Evolutionary conservation across 306 rosid genomes (phyloP).

Genomic region (Dryas alaskensis): DNA sequence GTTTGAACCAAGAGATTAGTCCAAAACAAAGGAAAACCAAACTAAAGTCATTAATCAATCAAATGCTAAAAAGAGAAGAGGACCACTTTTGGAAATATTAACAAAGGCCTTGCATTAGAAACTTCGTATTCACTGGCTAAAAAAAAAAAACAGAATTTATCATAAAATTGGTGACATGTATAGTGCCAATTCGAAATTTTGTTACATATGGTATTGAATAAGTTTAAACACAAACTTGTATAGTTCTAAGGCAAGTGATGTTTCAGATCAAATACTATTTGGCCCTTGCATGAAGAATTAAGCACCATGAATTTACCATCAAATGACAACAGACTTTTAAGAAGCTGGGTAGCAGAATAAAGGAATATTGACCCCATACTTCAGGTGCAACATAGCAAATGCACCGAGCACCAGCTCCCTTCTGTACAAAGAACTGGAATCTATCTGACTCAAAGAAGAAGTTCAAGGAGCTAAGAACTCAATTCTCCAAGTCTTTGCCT

Average conservation of each 20-base stretch:
- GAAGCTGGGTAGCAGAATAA: not conserved
- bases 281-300: slow-evolving; percentile 4
- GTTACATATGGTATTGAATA: not conserved
- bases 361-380: not conserved
- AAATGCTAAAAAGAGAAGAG: not conserved
- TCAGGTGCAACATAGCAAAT: not conserved
- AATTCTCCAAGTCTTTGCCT: slow-evolving; percentile 65
- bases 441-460: not conserved
- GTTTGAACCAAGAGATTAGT: not conserved
- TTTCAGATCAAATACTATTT: slow-evolving; percentile 4
- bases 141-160: no score
- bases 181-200: not conserved
- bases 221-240: not conserved
- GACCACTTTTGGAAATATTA: not conserved
- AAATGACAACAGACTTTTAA: not conserved
- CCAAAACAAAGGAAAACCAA: not conserved
- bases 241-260: not conserved
- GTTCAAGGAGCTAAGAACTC: slow-evolving; percentile 33
- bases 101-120: not conserved
- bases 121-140: not conserved
- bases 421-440: not conserved
- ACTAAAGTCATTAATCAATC: not conserved
- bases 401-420: not conserved
- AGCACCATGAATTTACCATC: not conserved
- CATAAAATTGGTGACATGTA: not conserved